phyloP scores from a whole-genome alignment of 805 yeast genomes.

The Cyberlindnera galapagoensis region DNA sequence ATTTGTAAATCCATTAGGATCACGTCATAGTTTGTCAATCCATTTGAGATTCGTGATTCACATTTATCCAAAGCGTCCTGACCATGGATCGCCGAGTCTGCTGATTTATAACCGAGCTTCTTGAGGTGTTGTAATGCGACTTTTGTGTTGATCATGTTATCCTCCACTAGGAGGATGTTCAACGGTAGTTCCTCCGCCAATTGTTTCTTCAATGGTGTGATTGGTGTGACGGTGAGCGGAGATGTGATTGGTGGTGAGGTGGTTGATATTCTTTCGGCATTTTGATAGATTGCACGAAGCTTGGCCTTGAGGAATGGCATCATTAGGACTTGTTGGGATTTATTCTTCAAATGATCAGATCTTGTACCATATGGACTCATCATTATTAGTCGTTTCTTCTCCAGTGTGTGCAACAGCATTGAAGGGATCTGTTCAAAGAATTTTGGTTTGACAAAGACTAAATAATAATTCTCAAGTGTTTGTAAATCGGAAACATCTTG shows the following conservation, averaged over 20 bases:
- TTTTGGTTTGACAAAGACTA: constrained; percentile 9
- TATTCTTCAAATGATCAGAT: constrained; percentile 3
- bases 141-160: constrained; percentile 73
- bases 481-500: not conserved
- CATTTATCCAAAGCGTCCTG: constrained; percentile 88
- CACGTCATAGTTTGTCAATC: constrained; percentile 65
- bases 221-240: too few relatives aligned
- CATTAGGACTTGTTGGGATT: constrained; percentile 10
- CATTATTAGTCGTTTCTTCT: constrained; percentile 4
- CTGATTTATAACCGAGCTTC: constrained; percentile 48
- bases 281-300: constrained; percentile 3
- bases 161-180: constrained; percentile 82
- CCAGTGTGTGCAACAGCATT: not conserved
- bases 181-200: constrained; percentile 30
- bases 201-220: too few relatives aligned
- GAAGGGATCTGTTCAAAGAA: constrained; percentile 6
- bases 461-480: constrained; percentile 1
- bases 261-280: not conserved
- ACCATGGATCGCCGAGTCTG: constrained; percentile 76
- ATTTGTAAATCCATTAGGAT: constrained; percentile 95
- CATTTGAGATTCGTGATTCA: constrained; percentile 51
- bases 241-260: not conserved
- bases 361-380: constrained; percentile 13
- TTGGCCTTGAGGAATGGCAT: constrained; percentile 16
- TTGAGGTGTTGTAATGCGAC: constrained; percentile 64